Evolutionary conservation across 2,329 filamentous ascomycete species (phyloP).

Genomic region (Cordyceps cicadae): DNA sequence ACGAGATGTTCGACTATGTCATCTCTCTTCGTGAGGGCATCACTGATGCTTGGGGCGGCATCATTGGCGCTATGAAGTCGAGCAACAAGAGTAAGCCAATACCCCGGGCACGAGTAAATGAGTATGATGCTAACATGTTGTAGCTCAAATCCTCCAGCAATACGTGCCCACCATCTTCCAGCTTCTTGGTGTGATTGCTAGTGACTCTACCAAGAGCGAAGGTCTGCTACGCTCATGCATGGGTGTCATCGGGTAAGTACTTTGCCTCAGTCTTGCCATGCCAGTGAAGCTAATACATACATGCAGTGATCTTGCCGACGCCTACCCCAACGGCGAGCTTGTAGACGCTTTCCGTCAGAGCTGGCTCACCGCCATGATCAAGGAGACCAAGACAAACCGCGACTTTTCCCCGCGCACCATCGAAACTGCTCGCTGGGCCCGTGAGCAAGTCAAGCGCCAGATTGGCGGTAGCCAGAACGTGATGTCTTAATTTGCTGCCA

Average conservation of each 20-base stretch:
- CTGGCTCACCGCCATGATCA: slow-evolving; percentile 83
- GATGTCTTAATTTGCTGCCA: slow-evolving; percentile 33
- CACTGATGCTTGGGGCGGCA: slow-evolving; percentile 98
- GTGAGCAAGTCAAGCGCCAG: slow-evolving; percentile 95
- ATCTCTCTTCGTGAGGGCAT: slow-evolving; percentile 92
- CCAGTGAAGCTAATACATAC: slow-evolving; percentile 27
- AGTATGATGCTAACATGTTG: slow-evolving; percentile 21
- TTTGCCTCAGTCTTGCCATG: slow-evolving; percentile 1
- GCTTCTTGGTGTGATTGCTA: slow-evolving; percentile 70
- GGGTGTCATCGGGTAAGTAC: slow-evolving; percentile 85
- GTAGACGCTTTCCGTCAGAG: slow-evolving; percentile 78
- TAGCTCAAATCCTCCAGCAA: slow-evolving; percentile 63
- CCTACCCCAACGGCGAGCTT: slow-evolving; percentile 86
- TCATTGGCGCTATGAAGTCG: slow-evolving; percentile 86
- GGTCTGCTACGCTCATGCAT: slow-evolving; percentile 86
- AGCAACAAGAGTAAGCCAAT: slow-evolving; percentile 60
- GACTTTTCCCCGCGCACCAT: slow-evolving; percentile 80
- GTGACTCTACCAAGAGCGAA: slow-evolving; percentile 83
- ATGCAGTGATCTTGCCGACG: slow-evolving; percentile 78
- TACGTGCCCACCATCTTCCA: slow-evolving; percentile 83
- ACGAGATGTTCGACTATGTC: slow-evolving; percentile 96
- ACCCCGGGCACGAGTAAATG: not conserved
- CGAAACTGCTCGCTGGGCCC: slow-evolving; percentile 93
- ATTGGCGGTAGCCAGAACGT: slow-evolving; percentile 44
- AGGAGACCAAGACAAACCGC: slow-evolving; percentile 82